These are phyloP conservation scores for Lolium rigidum DNA, from an alignment of 176 grass and related monocot genomes.

Conservation along the genomic window DNA sequence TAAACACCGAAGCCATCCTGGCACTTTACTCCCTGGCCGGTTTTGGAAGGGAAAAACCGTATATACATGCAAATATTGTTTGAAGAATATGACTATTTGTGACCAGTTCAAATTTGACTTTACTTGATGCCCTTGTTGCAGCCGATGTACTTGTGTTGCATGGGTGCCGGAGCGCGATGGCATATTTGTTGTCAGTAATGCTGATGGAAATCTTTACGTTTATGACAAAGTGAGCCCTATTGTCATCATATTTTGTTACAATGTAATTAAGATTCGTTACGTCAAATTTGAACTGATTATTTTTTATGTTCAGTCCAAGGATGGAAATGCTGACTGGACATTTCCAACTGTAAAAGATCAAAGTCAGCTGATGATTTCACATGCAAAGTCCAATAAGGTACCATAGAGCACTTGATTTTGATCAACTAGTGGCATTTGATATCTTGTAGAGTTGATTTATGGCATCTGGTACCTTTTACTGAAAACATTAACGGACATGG, in stretches of 20 bases:
- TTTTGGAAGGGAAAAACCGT: not conserved
- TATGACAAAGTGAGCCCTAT: slow-evolving; percentile 90
- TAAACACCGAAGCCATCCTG: not conserved
- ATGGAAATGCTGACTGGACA: slow-evolving; percentile 89
- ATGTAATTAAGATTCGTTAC: slow-evolving; percentile 25
- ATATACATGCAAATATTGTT: slow-evolving; percentile 7
- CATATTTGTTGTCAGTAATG: slow-evolving; percentile 91
- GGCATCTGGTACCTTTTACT: not conserved
- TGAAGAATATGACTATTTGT: not conserved
- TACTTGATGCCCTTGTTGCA: slow-evolving; percentile 48
- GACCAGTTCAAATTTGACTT: not conserved
- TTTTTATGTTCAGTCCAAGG: slow-evolving; percentile 70
- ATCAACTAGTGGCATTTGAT: not conserved
- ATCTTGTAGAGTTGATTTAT: slow-evolving; percentile 18
- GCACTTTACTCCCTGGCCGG: not conserved
- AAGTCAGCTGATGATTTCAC: slow-evolving; percentile 77
- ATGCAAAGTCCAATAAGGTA: slow-evolving; percentile 97
- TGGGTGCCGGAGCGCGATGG: slow-evolving; percentile 84
- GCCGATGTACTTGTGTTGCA: slow-evolving; percentile 81
- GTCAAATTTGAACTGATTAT: slow-evolving; percentile 36
- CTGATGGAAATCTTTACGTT: slow-evolving; percentile 88
- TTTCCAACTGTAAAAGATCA: slow-evolving; percentile 90
- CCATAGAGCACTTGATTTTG: slow-evolving; percentile 27
- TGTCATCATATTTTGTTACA: slow-evolving; percentile 26
- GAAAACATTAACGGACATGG: not conserved